Evolutionary conservation across 176 grass and related monocot species (phyloP), one percentile per base, ranked within the genome.

Genomic region (Rhynchospora breviuscula): DNA sequence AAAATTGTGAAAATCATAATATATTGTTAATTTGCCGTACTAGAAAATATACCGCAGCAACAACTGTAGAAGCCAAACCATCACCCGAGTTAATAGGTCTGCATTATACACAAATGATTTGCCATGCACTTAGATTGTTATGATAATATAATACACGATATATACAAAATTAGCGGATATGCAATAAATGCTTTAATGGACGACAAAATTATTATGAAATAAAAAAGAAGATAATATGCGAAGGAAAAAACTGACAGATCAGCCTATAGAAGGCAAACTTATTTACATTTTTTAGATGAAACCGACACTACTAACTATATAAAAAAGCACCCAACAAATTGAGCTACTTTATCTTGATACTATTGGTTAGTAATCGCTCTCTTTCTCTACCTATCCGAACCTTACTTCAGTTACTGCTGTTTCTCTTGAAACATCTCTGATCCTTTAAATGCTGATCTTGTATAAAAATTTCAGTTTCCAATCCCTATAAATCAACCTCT

Each of bases 401-500:
- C 22, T 63, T 19, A 67, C 40, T 67, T 62, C 79, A 82, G 79
- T 82, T 82, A 23, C 59, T 67, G 40, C 60, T 76, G 62, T 82
- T 48, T 82, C 43, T 65, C 79, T 49, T 64, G 23, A 82, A 67
- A 4, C 13, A 44, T 4, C 60, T 48, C 59, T 65, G 40, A 66
- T 23, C 79, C 43, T 19, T 82, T 82, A 82, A 67, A 82, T 82
- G 56, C 61, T 40, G 10, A 9, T 46, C 17, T 45, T 44, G 0
- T 5, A 47, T 80, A 80, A 46, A 57, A 63, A 57, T 60, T 33
- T 2, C 68, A 3, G 35, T 72, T 72, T 53, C 48, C 22, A 29
- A 54, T 29, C 48, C 12, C 72, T 76, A 76, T 76, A 76, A 54
- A 82, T 64, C 35, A 46, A 63, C 40, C 78, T 35, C 12, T 64